Base-by-base conservation (phyloP, 2,329 filamentous ascomycete species). In the Clonostachys byssicola region DNA sequence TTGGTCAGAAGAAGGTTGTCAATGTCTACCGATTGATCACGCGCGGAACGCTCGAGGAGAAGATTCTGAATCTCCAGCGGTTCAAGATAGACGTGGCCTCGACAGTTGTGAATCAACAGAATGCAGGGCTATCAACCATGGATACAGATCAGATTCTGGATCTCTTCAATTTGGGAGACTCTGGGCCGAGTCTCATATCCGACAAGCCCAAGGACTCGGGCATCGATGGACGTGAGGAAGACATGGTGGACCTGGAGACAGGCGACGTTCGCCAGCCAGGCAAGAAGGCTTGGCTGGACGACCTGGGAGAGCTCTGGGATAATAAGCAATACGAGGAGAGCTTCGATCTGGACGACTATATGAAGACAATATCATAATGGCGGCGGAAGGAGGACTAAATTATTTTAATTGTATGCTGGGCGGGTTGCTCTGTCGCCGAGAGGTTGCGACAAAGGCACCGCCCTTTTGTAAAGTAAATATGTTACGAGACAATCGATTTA, bases 1-100 rank as follows among this genome's bases (percentile, higher is more conserved):
- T 99, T 59, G 94, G 94, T 3, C 94, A 99, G 73, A 99, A 99
- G 83, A 99, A 97, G 80, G 94, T 97, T 36, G 94, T 99, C 56
- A 99, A 99, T 61, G 94, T 99, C 14, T 99, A 99, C 68, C 90
- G 94, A 20, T 78, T 99, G 54, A 94, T 99, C 59, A 99, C 94
- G 6, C 82, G 94, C 55, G 94, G 94, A 52, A 99, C 95, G 3
- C 72, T 99, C 43, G 94, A 99, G 68, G 94, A 99, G 75, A 99
- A 99, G 81, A 99, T 99, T 61, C 74, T 99, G 60, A 95, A 88
- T 62, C 84, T 99, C 48, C 94, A 99, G 81, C 87, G 94, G 45
- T 99, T 99, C 85, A 99, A 99, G 77, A 96, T 99, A 60, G 94
- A 99, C 66, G 92, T 99, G 17, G 95, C 94, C 40, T 95, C 88